Conservation (phyloP, 2,329 filamentous ascomycete species). For the Diaporthe citrichinensis region DNA sequence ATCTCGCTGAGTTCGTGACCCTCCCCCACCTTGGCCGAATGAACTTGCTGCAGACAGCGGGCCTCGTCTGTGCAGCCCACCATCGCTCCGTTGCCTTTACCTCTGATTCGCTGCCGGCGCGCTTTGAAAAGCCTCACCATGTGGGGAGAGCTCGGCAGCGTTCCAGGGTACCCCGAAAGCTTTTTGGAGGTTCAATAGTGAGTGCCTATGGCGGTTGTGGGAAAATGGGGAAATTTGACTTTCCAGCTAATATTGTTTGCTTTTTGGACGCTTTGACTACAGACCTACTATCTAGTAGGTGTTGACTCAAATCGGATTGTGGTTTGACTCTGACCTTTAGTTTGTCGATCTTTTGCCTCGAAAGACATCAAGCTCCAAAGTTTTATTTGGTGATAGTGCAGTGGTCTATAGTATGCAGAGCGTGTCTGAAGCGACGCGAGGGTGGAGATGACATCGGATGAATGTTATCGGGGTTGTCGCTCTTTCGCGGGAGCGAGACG, state of each 20-base stretch:
- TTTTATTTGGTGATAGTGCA: too few species aligned
- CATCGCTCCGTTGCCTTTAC: neutral
- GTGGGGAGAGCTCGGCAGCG: neutral
- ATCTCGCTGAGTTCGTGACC: neutral
- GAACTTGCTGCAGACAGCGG: neutral
- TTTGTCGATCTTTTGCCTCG: neutral
- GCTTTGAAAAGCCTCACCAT: neutral
- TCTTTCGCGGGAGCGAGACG: neutral
- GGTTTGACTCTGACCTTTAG: neutral
- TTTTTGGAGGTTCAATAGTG: neutral
- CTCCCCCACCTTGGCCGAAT: neutral
- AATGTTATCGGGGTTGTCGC: neutral
- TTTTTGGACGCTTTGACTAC: neutral
- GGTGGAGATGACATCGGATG: neutral
- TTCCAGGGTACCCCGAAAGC: neutral
- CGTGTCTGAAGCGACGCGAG: neutral
- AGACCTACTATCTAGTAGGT: neutral
- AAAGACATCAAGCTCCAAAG: neutral
- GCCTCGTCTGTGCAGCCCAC: slow-evolving; percentile 12
- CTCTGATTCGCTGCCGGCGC: slow-evolving; percentile 2
- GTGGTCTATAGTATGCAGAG: neutral
- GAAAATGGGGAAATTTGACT: slow-evolving; percentile 12
- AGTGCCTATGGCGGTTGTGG: neutral
- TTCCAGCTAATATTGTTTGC: slow-evolving; percentile 9
- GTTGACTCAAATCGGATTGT: neutral